phyloP scores from a whole-genome alignment of 352 stramenopile genomes.

The Phytophthora sojae region DNA sequence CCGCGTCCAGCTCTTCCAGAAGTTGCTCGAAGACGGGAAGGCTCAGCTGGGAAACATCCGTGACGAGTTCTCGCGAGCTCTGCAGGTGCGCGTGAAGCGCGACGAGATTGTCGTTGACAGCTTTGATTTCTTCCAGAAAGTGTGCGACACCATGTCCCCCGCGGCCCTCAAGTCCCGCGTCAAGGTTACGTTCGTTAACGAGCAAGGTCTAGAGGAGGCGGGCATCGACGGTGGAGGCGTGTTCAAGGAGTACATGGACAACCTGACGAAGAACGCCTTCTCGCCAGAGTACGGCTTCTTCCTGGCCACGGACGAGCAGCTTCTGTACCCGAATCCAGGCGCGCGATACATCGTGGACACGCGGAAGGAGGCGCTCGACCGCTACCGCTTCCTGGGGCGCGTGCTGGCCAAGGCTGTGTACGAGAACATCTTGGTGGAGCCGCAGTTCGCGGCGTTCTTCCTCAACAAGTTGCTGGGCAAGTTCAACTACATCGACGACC shows the following conservation, averaged over 20 bases:
- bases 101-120: slow-evolving; percentile 92
- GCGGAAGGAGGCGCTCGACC: slow-evolving; percentile 82
- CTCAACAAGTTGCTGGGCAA: slow-evolving; percentile 95
- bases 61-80: slow-evolving; percentile 60
- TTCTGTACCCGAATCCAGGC: slow-evolving; percentile 96
- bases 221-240: slow-evolving; percentile 97
- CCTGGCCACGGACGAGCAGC: slow-evolving; percentile 72
- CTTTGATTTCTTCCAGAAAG: slow-evolving; percentile 81
- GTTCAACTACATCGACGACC: slow-evolving; percentile 91
- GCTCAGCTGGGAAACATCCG: slow-evolving; percentile 49
- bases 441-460: slow-evolving; percentile 97
- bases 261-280: slow-evolving; percentile 92
- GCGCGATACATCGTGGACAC: slow-evolving; percentile 76
- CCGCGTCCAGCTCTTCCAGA: slow-evolving; percentile 78
- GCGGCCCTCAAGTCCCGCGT: slow-evolving; percentile 87
- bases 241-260: slow-evolving; percentile 98
- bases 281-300: slow-evolving; percentile 86
- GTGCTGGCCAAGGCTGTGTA: slow-evolving; percentile 97
- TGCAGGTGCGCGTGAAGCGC: slow-evolving; percentile 74
- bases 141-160: slow-evolving; percentile 62
- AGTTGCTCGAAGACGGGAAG: slow-evolving; percentile 75
- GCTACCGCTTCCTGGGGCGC: slow-evolving; percentile 96
- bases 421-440: slow-evolving; percentile 97
- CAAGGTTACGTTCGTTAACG: slow-evolving; percentile 94
- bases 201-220: slow-evolving; percentile 93